phyloP scores from a whole-genome alignment of 495 filamentous ascomycete genomes.

The Daldinia loculata region DNA sequence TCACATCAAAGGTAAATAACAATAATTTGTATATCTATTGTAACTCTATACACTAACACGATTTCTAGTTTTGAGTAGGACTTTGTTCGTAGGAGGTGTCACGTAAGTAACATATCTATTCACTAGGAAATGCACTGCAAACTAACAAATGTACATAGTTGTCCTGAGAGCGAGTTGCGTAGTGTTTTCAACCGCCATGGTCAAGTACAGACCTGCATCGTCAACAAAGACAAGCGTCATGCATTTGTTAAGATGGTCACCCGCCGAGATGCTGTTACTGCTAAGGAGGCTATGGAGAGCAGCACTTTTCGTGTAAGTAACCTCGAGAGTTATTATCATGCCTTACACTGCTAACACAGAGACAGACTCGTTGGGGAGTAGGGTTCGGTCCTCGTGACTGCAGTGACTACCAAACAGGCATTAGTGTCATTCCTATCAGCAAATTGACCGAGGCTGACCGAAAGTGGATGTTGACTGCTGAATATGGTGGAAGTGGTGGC shows the following conservation, averaged over 20 bases:
- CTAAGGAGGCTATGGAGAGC: constrained; percentile 91
- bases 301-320: constrained; percentile 79
- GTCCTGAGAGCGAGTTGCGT: constrained; percentile 81
- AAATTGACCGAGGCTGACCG: constrained; percentile 94
- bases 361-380: constrained; percentile 93
- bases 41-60: constrained; percentile 21
- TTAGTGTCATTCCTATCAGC: constrained; percentile 91
- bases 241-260: constrained; percentile 99
- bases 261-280: constrained; percentile 81
- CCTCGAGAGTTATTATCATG: constrained; percentile 10
- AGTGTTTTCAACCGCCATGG: constrained; percentile 81
- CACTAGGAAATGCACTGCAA: constrained; percentile 25
- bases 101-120: constrained; percentile 67
- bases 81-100: constrained; percentile 95
- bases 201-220: constrained; percentile 93
- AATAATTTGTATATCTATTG: constrained; percentile 34
- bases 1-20: constrained; percentile 76
- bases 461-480: constrained; percentile 96
- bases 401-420: constrained; percentile 90
- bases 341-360: constrained; percentile 30
- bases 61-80: constrained; percentile 81
- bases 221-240: constrained; percentile 96
- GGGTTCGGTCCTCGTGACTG: constrained; percentile 97
- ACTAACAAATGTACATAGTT: constrained; percentile 54
- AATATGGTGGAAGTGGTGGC: constrained; percentile 92